Percentiles rank a stretch among this genome's conserved stretches.
These are phyloP conservation scores for Haplosporangium sp. DNA, from an alignment of 371 early-diverging fungal genomes.

Conservation along the genomic window DNA sequence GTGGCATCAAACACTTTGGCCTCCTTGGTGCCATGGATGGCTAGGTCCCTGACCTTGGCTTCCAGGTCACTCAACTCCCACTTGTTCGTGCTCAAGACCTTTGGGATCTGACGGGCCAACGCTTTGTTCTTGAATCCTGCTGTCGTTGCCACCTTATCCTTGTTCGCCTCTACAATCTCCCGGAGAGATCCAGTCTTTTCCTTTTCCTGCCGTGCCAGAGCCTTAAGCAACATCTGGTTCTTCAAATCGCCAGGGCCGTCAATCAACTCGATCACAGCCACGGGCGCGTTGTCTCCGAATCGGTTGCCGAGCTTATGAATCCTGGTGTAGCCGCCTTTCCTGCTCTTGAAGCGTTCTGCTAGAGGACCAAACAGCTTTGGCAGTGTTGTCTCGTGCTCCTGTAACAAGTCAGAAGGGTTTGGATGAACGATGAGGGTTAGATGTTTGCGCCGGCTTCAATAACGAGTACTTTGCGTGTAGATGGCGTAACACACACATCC, in stretches of 20 bases:
- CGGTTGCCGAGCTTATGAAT: constrained; percentile 85
- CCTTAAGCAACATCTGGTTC: constrained; percentile 62
- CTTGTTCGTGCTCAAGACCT: constrained; percentile 45
- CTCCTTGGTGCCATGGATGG: constrained; percentile 18
- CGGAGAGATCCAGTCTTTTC: constrained; percentile 35
- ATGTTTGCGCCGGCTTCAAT: neutral
- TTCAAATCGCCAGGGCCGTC: constrained; percentile 72
- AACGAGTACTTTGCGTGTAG: too few species aligned
- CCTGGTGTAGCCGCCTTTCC: constrained; percentile 93
- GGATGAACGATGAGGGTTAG: neutral
- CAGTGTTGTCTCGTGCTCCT: constrained; percentile 76
- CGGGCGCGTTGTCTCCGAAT: constrained; percentile 89
- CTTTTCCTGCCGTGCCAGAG: constrained; percentile 57
- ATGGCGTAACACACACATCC: neutral
- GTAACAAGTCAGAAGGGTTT: constrained; percentile 8
- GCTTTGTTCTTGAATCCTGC: constrained; percentile 29
- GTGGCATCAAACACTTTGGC: constrained; percentile 42
- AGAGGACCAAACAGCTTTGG: constrained; percentile 89
- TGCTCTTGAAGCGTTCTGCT: constrained; percentile 83
- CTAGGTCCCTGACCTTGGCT: constrained; percentile 35
- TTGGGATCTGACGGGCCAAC: constrained; percentile 42
- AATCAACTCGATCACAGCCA: constrained; percentile 91
- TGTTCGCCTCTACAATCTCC: constrained; percentile 35
- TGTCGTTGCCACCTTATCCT: constrained; percentile 11
- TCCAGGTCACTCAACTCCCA: constrained; percentile 52